Evolutionary conservation across 768 basidiomycete genomes (phyloP).

Genomic region (Fomitopsis serialis): DNA sequence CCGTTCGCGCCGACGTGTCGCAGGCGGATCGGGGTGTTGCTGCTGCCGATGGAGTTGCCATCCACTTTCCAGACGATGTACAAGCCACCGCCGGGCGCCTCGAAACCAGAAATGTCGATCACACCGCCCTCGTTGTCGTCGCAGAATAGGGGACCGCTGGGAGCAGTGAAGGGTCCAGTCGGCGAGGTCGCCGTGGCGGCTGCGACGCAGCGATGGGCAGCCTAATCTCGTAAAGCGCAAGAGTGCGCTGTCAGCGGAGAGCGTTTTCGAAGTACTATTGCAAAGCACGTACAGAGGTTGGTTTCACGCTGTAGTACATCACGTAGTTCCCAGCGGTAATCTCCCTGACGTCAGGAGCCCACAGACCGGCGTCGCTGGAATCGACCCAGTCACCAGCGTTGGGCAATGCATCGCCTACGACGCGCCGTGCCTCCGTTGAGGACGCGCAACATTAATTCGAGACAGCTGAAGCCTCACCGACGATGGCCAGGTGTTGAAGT

Average conservation of each 20-base stretch:
- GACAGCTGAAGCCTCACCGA: neutral
- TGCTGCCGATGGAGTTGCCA: constrained; percentile 26
- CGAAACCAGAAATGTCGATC: constrained; percentile 24
- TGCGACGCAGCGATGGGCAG: constrained; percentile 20
- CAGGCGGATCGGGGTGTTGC: constrained; percentile 25
- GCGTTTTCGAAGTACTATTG: neutral
- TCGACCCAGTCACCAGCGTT: constrained; percentile 11
- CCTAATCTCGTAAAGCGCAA: neutral
- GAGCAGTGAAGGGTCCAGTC: constrained; percentile 23
- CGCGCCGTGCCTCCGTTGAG: no score
- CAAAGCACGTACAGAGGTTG: neutral
- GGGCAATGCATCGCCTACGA: constrained; percentile 11
- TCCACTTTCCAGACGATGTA: constrained; percentile 28
- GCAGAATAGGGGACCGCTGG: constrained; percentile 19
- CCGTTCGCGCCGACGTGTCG: constrained; percentile 20
- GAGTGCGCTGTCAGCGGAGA: neutral
- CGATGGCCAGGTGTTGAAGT: constrained; percentile 15
- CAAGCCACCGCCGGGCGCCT: constrained; percentile 22
- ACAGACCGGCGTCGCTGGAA: constrained; percentile 6
- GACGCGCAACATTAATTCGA: no score
- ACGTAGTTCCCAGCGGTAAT: constrained; percentile 10
- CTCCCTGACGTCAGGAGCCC: constrained; percentile 16
- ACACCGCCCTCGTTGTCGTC: constrained; percentile 19
- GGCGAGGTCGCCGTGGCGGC: constrained; percentile 22
- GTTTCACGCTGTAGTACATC: constrained; percentile 17